A percentile compares a stretch with the other conserved stretches of the same genome.
Conservation (phyloP, 768 basidiomycete species). For the Hypsizygus marmoreus region DNA sequence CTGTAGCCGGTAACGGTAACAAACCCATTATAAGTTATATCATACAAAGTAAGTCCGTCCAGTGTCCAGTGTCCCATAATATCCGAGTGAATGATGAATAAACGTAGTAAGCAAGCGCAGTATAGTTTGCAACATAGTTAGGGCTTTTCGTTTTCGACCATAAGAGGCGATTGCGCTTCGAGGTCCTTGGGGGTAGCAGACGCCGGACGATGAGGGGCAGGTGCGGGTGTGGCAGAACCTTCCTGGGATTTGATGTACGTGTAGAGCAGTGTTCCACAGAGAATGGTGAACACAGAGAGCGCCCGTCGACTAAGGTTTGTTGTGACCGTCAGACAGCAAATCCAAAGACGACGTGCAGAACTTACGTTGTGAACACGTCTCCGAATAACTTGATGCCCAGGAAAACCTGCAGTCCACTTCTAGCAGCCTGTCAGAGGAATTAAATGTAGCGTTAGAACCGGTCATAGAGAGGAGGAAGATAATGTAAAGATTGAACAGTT, state of each 20-base stretch:
- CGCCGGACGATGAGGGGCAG: slow-evolving; percentile 3
- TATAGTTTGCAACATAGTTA: too few species aligned
- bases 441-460: not conserved
- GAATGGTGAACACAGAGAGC: slow-evolving; percentile 60
- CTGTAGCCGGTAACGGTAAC: too few species aligned
- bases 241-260: slow-evolving; percentile 64
- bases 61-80: too few species aligned
- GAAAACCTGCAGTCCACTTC: slow-evolving; percentile 75
- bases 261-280: slow-evolving; percentile 67
- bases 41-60: too few species aligned
- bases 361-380: slow-evolving; percentile 68
- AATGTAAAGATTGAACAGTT: too few species aligned
- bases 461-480: not conserved
- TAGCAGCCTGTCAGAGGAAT: slow-evolving; percentile 53
- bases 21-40: too few species aligned
- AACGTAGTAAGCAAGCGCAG: too few species aligned
- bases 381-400: slow-evolving; percentile 67
- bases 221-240: slow-evolving; percentile 26
- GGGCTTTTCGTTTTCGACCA: slow-evolving; percentile 12
- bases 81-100: too few species aligned
- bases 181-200: slow-evolving; percentile 9
- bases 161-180: slow-evolving; percentile 16
- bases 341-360: not conserved
- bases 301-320: slow-evolving; percentile 49
- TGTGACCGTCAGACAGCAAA: slow-evolving; percentile 1